Evolutionary conservation across 2,329 filamentous ascomycete species (phyloP), one percentile per base, ranked within the genome.

Genomic region (Trichoderma sp.): DNA sequence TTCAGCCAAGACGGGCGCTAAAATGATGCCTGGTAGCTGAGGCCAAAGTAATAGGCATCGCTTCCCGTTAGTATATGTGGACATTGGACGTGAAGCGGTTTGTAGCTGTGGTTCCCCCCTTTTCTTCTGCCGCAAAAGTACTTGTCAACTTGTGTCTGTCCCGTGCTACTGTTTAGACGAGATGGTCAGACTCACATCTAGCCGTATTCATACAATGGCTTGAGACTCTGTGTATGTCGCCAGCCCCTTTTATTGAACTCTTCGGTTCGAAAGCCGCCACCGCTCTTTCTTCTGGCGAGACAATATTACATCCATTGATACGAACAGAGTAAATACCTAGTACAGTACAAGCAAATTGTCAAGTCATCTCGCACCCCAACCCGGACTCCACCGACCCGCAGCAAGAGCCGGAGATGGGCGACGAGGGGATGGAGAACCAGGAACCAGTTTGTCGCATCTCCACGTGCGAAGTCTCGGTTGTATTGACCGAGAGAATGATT

Each of bases 1-100:
- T 34, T 39, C 20, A 34, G 30, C 65, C 55, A 50, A 47, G 55
- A 15, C 55, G 55, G 66, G 66, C 66, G 66, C 66, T 68, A 68
- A 68, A 68, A 47, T 32, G 50, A 66, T 30, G 20, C 47, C 50
- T 66, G 47, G 63, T 53, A 32, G n/a, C 20, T 65, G 43, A 28
- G 20, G 61, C 17, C 32, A 43, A 47, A 30, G 61, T 12, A 39
- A 39, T 6, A 39, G 36, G 36, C 36, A 39, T 39, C 8, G 36
- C 13, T n/a, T 47, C 43, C 8, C 43, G n/a, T 20, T 39, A 26
- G 26, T 26, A 26, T 26, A 17, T 39, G 26, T 17, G 15, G 8
- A 28, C 17, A n/a, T 36, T 11, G 2, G 0, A 36, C 9, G 15
- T 32, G 28, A 61, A 63, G 36, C 17, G 8, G 32, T 36, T 36